Evolutionary conservation across 78 protist genomes (phyloP), one percentile per base, ranked within the genome.

Genomic region (Ministeria vibrans): DNA sequence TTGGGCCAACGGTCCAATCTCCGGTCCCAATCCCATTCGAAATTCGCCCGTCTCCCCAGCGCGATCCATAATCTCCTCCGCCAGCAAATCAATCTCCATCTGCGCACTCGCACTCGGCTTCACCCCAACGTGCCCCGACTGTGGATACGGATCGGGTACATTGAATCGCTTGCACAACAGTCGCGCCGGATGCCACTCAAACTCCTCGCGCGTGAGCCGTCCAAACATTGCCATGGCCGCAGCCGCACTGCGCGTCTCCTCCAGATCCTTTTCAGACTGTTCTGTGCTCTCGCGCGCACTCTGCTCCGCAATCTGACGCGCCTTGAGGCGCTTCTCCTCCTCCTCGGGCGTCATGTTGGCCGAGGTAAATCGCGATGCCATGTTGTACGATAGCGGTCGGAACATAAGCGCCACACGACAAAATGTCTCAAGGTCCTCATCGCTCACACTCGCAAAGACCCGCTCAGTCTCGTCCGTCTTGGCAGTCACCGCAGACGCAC

Each of bases 111-210:
- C 55, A 9, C 55, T 9, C n/a, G 55, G 55, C 55, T 49, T 49
- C 34, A 41, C 41, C 41, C 18, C n/a, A n/a, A n/a, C n/a, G n/a
- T n/a, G n/a, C n/a, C n/a, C n/a, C n/a, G n/a, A n/a, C n/a, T n/a
- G 11, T 5, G 76, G 76, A n/a, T 70, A n/a, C 3, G 76, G 76
- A 38, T 70, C 28, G 20, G 53, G 61, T 23, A n/a, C 32, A 27
- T 41, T 44, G 43, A 73, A 73, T 3, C 78, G 78, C 45, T 49
- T 44, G 78, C 78, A 73, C 42, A 73, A n/a, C 28, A 73, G 30
- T 7, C 38, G 51, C 27, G 30, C 53, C 36, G 78, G 78, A 0
- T 49, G 66, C 78, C 78, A 73, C 49, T 68, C 74, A 32, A 68
- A 36, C 27, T 9, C 22, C 3, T 41, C 51, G 28, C 74, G 74